These are phyloP conservation scores for Globisporangium echinulatum DNA, from an alignment of 352 stramenopile species.

Conservation along the genomic window DNA sequence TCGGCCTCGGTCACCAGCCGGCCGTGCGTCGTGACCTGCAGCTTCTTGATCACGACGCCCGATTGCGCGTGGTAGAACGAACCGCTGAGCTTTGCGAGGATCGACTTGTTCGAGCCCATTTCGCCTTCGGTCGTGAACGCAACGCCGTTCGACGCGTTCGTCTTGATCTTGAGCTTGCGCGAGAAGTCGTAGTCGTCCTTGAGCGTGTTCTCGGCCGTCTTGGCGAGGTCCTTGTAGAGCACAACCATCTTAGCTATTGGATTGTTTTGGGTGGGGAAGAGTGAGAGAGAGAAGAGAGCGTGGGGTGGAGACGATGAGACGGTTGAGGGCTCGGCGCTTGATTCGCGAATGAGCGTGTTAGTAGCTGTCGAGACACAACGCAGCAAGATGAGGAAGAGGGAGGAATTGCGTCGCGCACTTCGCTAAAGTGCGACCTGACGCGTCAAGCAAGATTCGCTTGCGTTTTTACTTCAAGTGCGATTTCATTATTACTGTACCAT, in stretches of 20 bases:
- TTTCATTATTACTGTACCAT: no score
- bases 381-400: background rate
- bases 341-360: conserved; percentile 42
- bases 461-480: no score
- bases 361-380: conserved; percentile 5
- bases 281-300: background rate
- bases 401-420: conserved; percentile 15
- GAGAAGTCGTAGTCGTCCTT: conserved; percentile 88
- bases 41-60: conserved; percentile 80
- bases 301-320: background rate
- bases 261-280: background rate
- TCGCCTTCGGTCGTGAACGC: conserved; percentile 83
- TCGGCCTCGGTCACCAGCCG: conserved; percentile 72
- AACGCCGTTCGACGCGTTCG: conserved; percentile 80
- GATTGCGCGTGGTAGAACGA: conserved; percentile 58
- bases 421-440: conserved; percentile 29
- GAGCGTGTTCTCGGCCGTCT: conserved; percentile 81
- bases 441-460: conserved; percentile 2
- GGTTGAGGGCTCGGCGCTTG: conserved; percentile 12
- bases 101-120: conserved; percentile 83
- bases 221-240: conserved; percentile 84
- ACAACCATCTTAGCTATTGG: conserved; percentile 46
- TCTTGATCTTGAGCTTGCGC: conserved; percentile 90
- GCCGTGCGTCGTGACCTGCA: conserved; percentile 81
- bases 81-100: conserved; percentile 76